Evolutionary conservation across 305 asterid genomes (phyloP).

Genomic region (Fraxinus baroniana): DNA sequence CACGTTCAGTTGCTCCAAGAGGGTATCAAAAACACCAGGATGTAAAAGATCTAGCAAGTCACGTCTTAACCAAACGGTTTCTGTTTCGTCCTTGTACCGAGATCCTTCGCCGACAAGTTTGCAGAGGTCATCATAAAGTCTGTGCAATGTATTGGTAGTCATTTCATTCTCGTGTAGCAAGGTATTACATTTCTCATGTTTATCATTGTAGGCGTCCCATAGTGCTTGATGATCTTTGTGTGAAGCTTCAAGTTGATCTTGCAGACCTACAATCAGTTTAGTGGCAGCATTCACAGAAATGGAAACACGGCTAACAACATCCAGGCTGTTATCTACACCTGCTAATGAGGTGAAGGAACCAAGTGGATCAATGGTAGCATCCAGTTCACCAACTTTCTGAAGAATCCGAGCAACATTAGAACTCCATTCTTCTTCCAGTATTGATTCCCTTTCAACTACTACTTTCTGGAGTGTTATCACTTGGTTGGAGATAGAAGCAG

Average conservation of each 20-base stretch:
- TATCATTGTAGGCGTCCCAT: conserved; percentile 38
- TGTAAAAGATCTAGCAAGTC: conserved; percentile 45
- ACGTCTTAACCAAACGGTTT: conserved; percentile 35
- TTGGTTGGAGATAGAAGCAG: conserved; percentile 51
- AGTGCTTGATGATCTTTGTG: conserved; percentile 42
- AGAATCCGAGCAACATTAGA: conserved; percentile 53
- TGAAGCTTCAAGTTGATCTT: conserved; percentile 54
- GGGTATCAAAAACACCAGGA: conserved; percentile 41
- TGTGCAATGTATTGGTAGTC: conserved; percentile 43
- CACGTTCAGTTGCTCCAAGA: conserved; percentile 51
- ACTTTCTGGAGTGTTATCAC: conserved; percentile 56
- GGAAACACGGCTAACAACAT: conserved; percentile 46
- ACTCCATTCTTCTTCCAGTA: conserved; percentile 62
- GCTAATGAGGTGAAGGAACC: conserved; percentile 28
- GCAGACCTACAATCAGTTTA: conserved; percentile 57
- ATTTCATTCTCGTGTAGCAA: conserved; percentile 41
- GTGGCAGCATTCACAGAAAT: conserved; percentile 60
- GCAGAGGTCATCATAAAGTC: conserved; percentile 47
- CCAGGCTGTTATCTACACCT: conserved; percentile 35
- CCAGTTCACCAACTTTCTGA: conserved; percentile 53
- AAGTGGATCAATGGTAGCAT: conserved; percentile 41
- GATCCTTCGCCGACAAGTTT: conserved; percentile 41
- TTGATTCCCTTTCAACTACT: conserved; percentile 49
- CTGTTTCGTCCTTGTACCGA: conserved; percentile 43
- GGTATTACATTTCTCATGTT: conserved; percentile 28